Base-by-base conservation (phyloP, 768 basidiomycete species). In the Pisolithus microcarpus region DNA sequence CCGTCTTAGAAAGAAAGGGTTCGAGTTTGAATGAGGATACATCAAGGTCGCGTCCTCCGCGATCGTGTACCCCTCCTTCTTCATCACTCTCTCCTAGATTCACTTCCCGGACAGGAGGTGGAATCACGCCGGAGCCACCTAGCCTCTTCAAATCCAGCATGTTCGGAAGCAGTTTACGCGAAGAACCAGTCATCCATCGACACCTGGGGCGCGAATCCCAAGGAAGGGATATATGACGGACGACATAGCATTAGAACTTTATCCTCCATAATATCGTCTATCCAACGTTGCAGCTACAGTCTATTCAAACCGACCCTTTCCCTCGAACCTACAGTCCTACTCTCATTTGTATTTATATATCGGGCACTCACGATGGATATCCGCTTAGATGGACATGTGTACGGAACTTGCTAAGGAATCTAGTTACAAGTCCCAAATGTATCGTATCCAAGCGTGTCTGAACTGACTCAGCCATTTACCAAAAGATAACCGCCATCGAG, bases 21-120 rank as follows among this genome's bases (percentile, higher is more conserved):
- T 19, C 48, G 43, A 18, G 46, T 39, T 40, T 50, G 2, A 38
- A 37, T 42, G 58, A 51, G 24, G 58, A 50, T 51, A 38, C 53
- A 3, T 54, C 57, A 13, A 49, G 52, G 31, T 52, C 60, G 16
- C 65, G 61, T 30, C 60, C 49, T 13, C 57, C 53, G 8, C 65
- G 61, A 23, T 55, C 56, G 46, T 36, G 56, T 16, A 52, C 61
- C 44, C 62, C 65, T 15, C 52, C 61, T 36, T 56, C 61, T 36
- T 56, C 57, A 2, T 60, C 58, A 31, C 55, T 72, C 4, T 60
- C 73, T 39, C 71, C 69, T 7, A 60, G 53, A 48, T 49, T 72
- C 40, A 64, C 65, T 4, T 65, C 71, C 18, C 70, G 72, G 72
- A 57, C 67, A 34, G 53, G 63, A 10, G 56, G 61, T 24, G 58